These are phyloP conservation scores for Auriscalpium vulgare DNA, from an alignment of 768 basidiomycete genomes.

Conservation along the genomic window DNA sequence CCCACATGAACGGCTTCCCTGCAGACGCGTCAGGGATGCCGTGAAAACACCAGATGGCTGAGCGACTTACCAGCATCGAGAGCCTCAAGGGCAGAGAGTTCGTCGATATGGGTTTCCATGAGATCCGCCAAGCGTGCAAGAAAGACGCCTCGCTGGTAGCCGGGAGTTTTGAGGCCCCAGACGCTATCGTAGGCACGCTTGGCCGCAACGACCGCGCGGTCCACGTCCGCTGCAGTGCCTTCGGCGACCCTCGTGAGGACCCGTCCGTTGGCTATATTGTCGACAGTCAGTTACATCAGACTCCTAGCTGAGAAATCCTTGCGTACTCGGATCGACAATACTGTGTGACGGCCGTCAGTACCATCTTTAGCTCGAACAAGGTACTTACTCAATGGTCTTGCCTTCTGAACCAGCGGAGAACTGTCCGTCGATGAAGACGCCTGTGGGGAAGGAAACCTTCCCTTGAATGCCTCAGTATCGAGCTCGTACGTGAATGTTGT, in stretches of 20 bases:
- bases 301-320: neutral
- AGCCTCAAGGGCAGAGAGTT: constrained; percentile 66
- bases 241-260: constrained; percentile 48
- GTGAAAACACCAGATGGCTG: neutral
- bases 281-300: no score
- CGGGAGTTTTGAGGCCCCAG: constrained; percentile 66
- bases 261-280: constrained; percentile 40
- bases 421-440: constrained; percentile 2
- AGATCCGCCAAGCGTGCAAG: constrained; percentile 57
- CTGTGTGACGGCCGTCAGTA: constrained; percentile 22
- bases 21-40: neutral
- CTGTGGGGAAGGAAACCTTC: constrained; percentile 3
- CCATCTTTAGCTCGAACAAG: neutral
- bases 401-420: neutral
- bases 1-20: constrained; percentile 43
- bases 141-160: constrained; percentile 43
- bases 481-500: constrained; percentile 1
- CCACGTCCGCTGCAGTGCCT: constrained; percentile 64
- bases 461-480: neutral
- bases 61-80: constrained; percentile 43
- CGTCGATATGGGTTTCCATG: constrained; percentile 53
- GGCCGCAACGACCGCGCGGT: constrained; percentile 64
- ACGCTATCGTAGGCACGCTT: constrained; percentile 51
- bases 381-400: constrained; percentile 2
- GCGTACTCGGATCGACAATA: constrained; percentile 48